Evolutionary conservation across 1,139 yeast genomes (phyloP), one percentile per base, ranked within the genome.

Genomic region (Blastobotrys apis): DNA sequence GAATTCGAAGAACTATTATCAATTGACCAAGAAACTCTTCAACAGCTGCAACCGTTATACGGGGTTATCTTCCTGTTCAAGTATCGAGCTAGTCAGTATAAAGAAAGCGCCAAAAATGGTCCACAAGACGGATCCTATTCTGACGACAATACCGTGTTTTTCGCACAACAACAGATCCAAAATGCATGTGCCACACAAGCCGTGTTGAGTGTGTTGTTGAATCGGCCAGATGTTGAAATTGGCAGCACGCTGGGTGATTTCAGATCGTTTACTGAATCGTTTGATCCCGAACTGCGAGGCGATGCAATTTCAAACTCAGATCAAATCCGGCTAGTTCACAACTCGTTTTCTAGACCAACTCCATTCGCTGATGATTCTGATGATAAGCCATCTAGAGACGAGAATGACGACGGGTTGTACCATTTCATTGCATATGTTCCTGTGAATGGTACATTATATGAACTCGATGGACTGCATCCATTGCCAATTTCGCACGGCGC

Each of bases 131-230:
- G 83, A 0, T 60, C 53, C 6, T 77, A 72, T 52, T 33, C 45
- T 5, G 79, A 74, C 49, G 52, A 53, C 1, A 43, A 41, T 1
- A 43, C 45, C 3, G 49, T 49, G 1, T 81, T 79, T 59, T 81
- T 81, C 58, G 86, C 86, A 5, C 73, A 73, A 45, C 88, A 81
- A 59, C 75, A 77, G 30, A 78, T 81, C 42, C 81, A 78, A 53
- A 80, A 81, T 57, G 86, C 88, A 1, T 81, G 88, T 62, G 88
- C 84, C n/a, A 81, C 88, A 1, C 85, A 78, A 56, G 88, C 88
- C 0, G 81, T 81, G n/a, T 64, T 81, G 46, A 78, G 81, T 47
- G 63, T 80, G 10, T 63, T 81, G 43, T 58, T 81, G 49, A 72
- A 73, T 52, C 71, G 72, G 46, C 60, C 63, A 2, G 68, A 67